Evolutionary conservation across 148 eudicot genomes (phyloP).

Genomic region (Silene conica): DNA sequence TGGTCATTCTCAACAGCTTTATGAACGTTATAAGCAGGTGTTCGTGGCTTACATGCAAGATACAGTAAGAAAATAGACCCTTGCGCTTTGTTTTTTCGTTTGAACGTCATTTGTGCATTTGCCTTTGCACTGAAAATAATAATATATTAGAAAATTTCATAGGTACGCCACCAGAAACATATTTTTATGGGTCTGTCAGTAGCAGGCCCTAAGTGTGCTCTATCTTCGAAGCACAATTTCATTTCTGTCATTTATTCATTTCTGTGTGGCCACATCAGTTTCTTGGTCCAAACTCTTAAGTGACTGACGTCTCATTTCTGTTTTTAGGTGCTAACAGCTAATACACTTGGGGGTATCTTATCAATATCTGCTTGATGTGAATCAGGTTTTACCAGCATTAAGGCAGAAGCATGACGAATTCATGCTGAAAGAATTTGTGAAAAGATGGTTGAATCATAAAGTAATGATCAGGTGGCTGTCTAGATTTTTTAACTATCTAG

Average conservation of each 20-base stretch:
- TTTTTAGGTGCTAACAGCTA: slow-evolving; percentile 4
- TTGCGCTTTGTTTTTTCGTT: background rate
- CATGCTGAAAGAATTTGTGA: slow-evolving; percentile 36
- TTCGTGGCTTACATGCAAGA: slow-evolving; percentile 34
- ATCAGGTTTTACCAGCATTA: slow-evolving; percentile 38
- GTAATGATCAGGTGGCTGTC: slow-evolving; percentile 44
- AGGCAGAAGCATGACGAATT: slow-evolving; percentile 39
- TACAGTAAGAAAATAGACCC: slow-evolving; percentile 24
- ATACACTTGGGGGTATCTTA: background rate
- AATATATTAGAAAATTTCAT: no score
- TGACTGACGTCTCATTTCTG: background rate
- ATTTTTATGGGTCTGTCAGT: no score
- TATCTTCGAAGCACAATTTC: no score
- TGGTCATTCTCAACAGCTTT: slow-evolving; percentile 32
- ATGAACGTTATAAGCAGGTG: slow-evolving; percentile 29
- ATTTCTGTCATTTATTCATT: no score
- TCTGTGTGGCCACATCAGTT: no score
- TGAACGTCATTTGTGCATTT: background rate
- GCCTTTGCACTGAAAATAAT: background rate
- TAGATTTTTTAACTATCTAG: slow-evolving; percentile 38
- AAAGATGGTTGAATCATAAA: slow-evolving; percentile 44
- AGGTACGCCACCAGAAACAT: no score
- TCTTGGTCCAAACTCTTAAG: background rate
- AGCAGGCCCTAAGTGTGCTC: no score
- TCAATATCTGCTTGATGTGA: background rate